Percentiles rank a stretch among this genome's conserved stretches.
These are phyloP conservation scores for Blastobotrys raffinosifermentans DNA, from an alignment of 1,139 yeast genomes.

Conservation along the genomic window DNA sequence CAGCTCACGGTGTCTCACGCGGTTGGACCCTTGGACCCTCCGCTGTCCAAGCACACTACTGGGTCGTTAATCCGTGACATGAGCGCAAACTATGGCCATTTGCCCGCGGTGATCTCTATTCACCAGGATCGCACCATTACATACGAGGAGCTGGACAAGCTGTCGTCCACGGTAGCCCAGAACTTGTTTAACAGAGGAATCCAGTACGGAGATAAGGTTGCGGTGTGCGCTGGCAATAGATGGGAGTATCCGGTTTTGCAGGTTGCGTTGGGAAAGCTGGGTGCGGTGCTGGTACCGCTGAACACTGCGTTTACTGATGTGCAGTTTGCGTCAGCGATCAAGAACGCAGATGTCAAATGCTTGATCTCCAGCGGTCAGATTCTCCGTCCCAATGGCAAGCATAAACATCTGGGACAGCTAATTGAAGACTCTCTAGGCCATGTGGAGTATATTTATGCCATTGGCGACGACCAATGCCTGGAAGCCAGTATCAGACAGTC, in stretches of 20 bases:
- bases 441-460: slow-evolving; percentile 4
- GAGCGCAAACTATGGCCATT: slow-evolving; percentile 16
- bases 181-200: slow-evolving; percentile 21
- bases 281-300: slow-evolving; percentile 31
- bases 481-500: slow-evolving; percentile 11
- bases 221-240: slow-evolving; percentile 30
- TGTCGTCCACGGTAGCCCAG: slow-evolving; percentile 21
- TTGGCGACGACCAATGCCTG: slow-evolving; percentile 9
- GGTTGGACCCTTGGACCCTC: slow-evolving; percentile 22
- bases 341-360: slow-evolving; percentile 22
- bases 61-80: slow-evolving; percentile 20
- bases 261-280: slow-evolving; percentile 29
- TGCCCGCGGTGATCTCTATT: slow-evolving; percentile 25
- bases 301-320: slow-evolving; percentile 31
- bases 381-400: slow-evolving; percentile 5
- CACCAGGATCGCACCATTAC: slow-evolving; percentile 24
- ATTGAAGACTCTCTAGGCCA: background rate
- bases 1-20: slow-evolving; percentile 14
- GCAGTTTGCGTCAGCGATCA: slow-evolving; percentile 27
- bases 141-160: slow-evolving; percentile 22
- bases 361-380: slow-evolving; percentile 24
- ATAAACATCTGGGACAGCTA: slow-evolving; percentile 6
- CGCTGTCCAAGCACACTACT: slow-evolving; percentile 20
- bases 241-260: slow-evolving; percentile 32
- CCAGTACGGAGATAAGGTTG: slow-evolving; percentile 27